Evolutionary conservation across 1,284 basidiomycete species (phyloP), one percentile per base, ranked within the genome.

Genomic region (Grifola frondosa): DNA sequence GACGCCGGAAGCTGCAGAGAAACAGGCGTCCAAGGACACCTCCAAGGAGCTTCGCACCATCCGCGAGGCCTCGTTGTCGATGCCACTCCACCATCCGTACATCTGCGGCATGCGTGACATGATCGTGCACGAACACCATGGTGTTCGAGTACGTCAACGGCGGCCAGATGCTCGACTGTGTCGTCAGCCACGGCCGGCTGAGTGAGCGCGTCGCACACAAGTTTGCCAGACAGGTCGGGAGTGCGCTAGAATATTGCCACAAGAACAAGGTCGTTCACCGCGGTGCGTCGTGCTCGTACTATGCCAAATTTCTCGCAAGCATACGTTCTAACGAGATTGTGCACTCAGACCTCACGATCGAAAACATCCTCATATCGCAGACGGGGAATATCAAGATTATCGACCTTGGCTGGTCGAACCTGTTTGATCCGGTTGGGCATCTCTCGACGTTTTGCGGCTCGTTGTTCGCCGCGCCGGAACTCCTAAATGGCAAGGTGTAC

Each of bases 381-480:
- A 91, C 91, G 1, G 95, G 96, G 12, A 97, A 97, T 67, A 97
- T 98, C 77, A 98, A 98, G 74, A 97, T 98, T 51, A 98, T 98
- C 66, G 95, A 98, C 67, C 98, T 98, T 70, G 95, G 95, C 29
- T 77, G 98, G 7, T 97, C 93, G 22, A 99, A 98, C 65, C 76
- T 98, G 19, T 98, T 85, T 64, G 85, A 95, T 51, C 96, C 96
- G 1, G 63, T 73, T n/a, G 62, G 71, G 28, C 89, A 96, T 60
- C 80, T 98, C 1, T 84, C 86, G 20, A 98, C 96, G 0, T 99
- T 98, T 62, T 98, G 95, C 57, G 94, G 96, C 19, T 96, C 91
- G 1, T 74, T 98, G 16, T 98, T 98, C 71, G 95, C 95, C 32
- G 95, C 95, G 0, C 96, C 95, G 4, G 94, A 99, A 64, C 73